Conservation (phyloP, 179 eudicot genomes). For the Patellifolia procumbens region DNA sequence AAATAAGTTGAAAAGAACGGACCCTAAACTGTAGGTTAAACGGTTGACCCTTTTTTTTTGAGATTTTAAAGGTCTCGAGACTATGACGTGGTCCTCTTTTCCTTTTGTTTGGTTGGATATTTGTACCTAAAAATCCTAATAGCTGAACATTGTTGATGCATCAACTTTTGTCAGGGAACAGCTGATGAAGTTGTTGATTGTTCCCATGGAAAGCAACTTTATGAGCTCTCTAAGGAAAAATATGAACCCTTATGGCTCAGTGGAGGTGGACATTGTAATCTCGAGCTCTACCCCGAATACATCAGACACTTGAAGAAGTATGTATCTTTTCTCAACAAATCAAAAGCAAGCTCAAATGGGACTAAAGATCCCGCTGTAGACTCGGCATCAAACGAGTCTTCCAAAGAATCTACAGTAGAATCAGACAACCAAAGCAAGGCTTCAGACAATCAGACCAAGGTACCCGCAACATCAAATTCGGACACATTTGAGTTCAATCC, state of each 20-base stretch:
- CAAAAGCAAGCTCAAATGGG: constrained; percentile 39
- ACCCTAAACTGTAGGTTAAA: no score
- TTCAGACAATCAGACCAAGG: constrained; percentile 37
- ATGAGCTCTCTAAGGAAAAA: constrained; percentile 80
- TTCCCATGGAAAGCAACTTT: constrained; percentile 92
- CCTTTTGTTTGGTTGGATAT: constrained; percentile 1
- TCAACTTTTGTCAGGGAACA: constrained; percentile 60
- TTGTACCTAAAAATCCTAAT: neutral
- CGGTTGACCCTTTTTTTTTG: no score
- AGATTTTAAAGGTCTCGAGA: neutral
- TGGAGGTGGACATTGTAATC: constrained; percentile 97
- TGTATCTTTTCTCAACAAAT: constrained; percentile 63
- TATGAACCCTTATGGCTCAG: constrained; percentile 91
- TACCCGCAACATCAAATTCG: constrained; percentile 39
- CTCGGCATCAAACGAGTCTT: constrained; percentile 37
- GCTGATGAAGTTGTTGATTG: constrained; percentile 96
- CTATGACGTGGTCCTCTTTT: neutral
- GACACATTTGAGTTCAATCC: constrained; percentile 42
- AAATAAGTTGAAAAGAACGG: no score
- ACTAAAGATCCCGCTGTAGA: constrained; percentile 28
- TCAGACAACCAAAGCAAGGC: constrained; percentile 43
- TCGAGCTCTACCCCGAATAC: constrained; percentile 87
- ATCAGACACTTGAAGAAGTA: constrained; percentile 82
- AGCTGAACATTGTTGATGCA: constrained; percentile 6
- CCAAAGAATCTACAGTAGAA: constrained; percentile 45